A percentile compares a stretch with the other conserved stretches of the same genome.
phyloP scores from a whole-genome alignment of 495 filamentous ascomycete genomes.

The Clavariopsis aquatica region DNA sequence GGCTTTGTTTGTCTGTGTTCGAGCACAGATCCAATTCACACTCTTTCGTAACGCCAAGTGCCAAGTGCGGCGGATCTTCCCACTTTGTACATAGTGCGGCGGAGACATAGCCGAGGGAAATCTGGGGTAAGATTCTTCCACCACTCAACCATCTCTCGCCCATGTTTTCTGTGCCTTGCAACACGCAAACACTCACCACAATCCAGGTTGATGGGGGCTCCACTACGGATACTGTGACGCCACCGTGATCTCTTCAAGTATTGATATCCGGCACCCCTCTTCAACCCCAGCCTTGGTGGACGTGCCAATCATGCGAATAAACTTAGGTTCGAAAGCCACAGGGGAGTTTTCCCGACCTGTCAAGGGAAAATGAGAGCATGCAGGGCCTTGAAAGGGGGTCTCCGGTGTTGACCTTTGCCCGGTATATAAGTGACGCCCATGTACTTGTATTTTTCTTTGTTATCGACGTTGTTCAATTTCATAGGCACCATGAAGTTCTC shows the following conservation, averaged over 20 bases:
- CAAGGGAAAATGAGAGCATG: neutral
- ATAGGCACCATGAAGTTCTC: slow-evolving; percentile 19
- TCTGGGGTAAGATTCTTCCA: slow-evolving; percentile 5
- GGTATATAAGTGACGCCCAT: neutral
- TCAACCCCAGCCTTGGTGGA: neutral
- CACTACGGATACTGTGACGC: neutral
- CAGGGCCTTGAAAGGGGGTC: neutral
- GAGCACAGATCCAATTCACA: neutral
- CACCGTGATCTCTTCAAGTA: neutral
- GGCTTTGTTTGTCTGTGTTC: no score
- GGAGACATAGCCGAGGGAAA: neutral
- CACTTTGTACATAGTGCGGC: neutral
- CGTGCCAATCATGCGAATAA: neutral
- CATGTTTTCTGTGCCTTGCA: neutral
- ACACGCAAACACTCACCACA: neutral
- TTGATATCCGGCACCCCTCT: neutral
- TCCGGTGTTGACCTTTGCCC: neutral
- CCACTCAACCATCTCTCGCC: neutral
- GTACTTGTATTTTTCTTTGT: neutral
- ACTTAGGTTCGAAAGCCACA: neutral
- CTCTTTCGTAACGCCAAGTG: neutral
- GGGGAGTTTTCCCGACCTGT: slow-evolving; percentile 7
- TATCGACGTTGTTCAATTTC: neutral
- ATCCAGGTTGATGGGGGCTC: neutral
- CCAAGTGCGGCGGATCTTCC: neutral